Evolutionary conservation across 805 yeast species (phyloP), one percentile per base, ranked within the genome.

Genomic region (Saturnispora kantuleensis): DNA sequence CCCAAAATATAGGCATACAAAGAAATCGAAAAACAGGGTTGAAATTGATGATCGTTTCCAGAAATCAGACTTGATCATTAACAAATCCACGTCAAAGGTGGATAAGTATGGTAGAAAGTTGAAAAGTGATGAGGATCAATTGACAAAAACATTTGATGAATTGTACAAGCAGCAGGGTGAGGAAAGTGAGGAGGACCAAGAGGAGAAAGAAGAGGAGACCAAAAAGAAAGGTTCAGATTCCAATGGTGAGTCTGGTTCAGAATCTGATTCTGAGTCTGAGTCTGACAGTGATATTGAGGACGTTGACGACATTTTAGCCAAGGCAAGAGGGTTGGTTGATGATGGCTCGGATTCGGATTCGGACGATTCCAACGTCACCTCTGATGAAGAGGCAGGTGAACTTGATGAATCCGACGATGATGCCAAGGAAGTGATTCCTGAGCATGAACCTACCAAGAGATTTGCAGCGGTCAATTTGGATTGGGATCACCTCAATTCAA

Each of bases 381-480:
- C 69, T 10, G 47, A 40, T 21, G 45, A 21, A 21, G 26, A 21
- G 26, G 26, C 26, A 21, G 26, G 5, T 21, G 26, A 21, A 21
- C 26, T 21, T 3, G 49, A 44, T 15, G 84, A 76, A 16, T 63
- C 73, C 18, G 50, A 49, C 31, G 39, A 33, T 7, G 50, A 47
- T 35, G 4, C 12, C 2, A 71, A 69, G 28, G 67, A 66, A 9
- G 73, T 76, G 43, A 84, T 93, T n/a, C 88, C 84, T 40, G 81
- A 79, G 41, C 94, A 96, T 38, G 96, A 90, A 2, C 95, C 96
- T 29, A 71, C 95, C 1, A 68, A 67, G 31, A 69, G 84, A 5
- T 70, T 93, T 56, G 98, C 98, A 0, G 96, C 82, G 1, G 97
- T 93, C 29, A 93, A 93, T 57, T 69, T 93, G 74, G 98, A 93